Evolutionary conservation across 257 asterid genomes (phyloP), one percentile per base, ranked within the genome.

Genomic region (Avicennia marina): DNA sequence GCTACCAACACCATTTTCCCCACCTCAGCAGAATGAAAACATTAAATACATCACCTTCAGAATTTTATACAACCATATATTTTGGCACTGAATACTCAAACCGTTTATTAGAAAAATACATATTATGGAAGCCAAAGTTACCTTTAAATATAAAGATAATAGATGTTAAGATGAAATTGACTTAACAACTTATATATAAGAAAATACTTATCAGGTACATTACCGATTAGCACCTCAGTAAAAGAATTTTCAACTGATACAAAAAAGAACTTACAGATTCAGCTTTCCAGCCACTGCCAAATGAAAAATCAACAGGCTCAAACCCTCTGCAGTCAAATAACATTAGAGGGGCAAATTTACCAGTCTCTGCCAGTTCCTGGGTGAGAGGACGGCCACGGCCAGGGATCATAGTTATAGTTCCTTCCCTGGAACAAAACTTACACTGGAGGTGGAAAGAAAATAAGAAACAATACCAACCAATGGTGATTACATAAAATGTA

Each of bases 391-490:
- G 78, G 58, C 99, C 97, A 33, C 64, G 79, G 54, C 97, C 95
- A 17, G 81, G 43, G 53, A 82, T 67, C 99, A 89, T 89, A 44
- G 76, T 56, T 52, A 93, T 64, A 53, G 79, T 93, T 43, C 96
- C 99, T 11, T 89, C 95, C 81, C 95, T 82, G 15, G 77, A 45
- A 63, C 98, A 93, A 70, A 93, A 86, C 82, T 93, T 89, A 48
- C 98, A 93, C 98, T 93, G 79, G 11, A 43, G 56, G 50, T 36
- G 20, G 62, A 69, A 51, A 39, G 49, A 63, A 46, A 69, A 53
- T 52, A 13, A 57, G 55, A 69, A 48, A 26, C 24, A 21, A 27
- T 25, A 41, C 44, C 24, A n/a, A 63, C 13, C 22, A 65, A 36
- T 31, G 36, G 11, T 11, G 29, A 62, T 21, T 56, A 50, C 18